Conservation (phyloP, 129 eudicot genomes). For the Centella asiatica region DNA sequence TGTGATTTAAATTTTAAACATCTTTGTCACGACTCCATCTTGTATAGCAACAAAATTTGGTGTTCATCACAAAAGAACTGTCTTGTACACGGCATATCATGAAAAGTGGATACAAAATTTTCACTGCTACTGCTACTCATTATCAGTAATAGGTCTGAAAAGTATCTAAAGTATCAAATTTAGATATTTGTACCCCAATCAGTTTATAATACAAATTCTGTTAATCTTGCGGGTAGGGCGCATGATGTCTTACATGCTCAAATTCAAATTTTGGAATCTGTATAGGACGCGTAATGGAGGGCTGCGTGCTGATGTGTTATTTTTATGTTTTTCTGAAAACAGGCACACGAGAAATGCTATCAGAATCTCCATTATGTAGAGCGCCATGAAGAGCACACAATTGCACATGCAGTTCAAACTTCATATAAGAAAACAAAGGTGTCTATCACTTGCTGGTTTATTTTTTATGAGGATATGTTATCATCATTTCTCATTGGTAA, state of each 20-base stretch:
- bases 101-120: no score
- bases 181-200: neutral
- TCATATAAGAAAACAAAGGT: conserved; percentile 94
- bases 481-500: neutral
- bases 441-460: neutral
- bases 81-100: no score
- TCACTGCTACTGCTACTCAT: no score
- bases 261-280: neutral
- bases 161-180: no score
- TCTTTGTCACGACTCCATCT: no score
- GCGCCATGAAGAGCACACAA: conserved; percentile 92
- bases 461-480: neutral
- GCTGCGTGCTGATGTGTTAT: neutral
- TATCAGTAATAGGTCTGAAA: no score
- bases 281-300: neutral
- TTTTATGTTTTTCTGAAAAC: conserved; percentile 9
- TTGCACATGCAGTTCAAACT: conserved; percentile 89
- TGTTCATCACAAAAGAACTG: neutral
- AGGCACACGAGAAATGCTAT: conserved; percentile 87
- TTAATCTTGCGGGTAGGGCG: no score
- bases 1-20: no score
- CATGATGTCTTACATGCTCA: no score
- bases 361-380: conserved; percentile 90
- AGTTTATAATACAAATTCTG: neutral
- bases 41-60: no score